Evolutionary conservation across 768 basidiomycete genomes (phyloP).

Genomic region (Leucosporidium yakuticum): DNA sequence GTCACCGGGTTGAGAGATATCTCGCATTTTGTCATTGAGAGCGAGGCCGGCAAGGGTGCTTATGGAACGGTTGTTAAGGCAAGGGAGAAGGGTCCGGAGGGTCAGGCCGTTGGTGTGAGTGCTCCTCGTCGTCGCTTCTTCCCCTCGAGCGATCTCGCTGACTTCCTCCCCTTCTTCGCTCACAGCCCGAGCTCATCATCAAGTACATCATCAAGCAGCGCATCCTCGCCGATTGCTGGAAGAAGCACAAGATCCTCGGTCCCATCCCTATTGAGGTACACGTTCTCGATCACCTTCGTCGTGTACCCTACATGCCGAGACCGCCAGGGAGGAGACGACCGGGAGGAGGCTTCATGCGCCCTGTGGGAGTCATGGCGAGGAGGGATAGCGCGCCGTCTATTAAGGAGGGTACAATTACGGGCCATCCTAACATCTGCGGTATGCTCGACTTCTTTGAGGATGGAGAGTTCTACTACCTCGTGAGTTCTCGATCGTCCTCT

Average conservation of each 20-base stretch:
- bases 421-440: constrained; percentile 92
- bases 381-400: constrained; percentile 22
- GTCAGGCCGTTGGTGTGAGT: constrained; percentile 70
- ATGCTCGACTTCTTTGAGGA: constrained; percentile 97
- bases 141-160: neutral
- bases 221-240: constrained; percentile 99
- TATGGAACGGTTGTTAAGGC: constrained; percentile 92
- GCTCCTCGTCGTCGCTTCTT: constrained; percentile 15
- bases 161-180: neutral
- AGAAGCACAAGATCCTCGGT: constrained; percentile 86
- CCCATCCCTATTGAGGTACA: constrained; percentile 98
- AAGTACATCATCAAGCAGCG: constrained; percentile 98
- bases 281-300: constrained; percentile 47
- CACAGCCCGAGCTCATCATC: constrained; percentile 79
- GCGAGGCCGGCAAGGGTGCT: constrained; percentile 76
- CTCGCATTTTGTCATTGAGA: constrained; percentile 75
- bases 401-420: constrained; percentile 56
- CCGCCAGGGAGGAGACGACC: constrained; percentile 51
- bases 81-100: constrained; percentile 66
- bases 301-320: constrained; percentile 25
- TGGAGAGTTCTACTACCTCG: constrained; percentile 88
- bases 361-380: constrained; percentile 58
- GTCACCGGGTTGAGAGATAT: constrained; percentile 63
- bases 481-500: constrained; percentile 54
- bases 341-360: constrained; percentile 11